These are phyloP conservation scores for Acacia pycnantha DNA, from an alignment of 331 rosid genomes.

Conservation along the genomic window DNA sequence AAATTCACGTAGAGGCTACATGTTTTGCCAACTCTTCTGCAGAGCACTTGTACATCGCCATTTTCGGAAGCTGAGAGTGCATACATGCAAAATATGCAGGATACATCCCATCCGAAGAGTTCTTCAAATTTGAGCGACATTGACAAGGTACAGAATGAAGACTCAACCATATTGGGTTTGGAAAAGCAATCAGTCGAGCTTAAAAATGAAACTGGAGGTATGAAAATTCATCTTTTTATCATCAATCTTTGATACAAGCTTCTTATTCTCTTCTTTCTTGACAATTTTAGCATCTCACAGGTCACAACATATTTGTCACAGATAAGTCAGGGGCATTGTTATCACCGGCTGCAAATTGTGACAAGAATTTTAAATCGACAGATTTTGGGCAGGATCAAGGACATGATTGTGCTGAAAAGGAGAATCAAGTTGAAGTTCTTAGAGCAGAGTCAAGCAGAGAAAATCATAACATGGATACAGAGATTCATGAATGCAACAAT, in stretches of 20 bases:
- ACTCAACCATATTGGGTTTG: constrained; percentile 31
- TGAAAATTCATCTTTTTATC: constrained; percentile 18
- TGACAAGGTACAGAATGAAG: constrained; percentile 28
- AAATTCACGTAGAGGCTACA: constrained; percentile 45
- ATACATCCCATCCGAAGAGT: constrained; percentile 36
- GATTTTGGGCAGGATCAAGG: constrained; percentile 39
- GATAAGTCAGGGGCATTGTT: constrained; percentile 41
- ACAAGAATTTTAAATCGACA: constrained; percentile 32
- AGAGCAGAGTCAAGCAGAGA: constrained; percentile 36
- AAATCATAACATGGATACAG: constrained; percentile 26
- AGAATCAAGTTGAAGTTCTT: constrained; percentile 37
- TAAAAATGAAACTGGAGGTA: constrained; percentile 46
- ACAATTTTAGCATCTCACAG: not conserved
- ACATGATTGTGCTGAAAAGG: constrained; percentile 26
- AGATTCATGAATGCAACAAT: constrained; percentile 34
- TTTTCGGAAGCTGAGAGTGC: constrained; percentile 59
- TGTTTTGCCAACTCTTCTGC: constrained; percentile 50
- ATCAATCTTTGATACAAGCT: not conserved
- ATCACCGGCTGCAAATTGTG: constrained; percentile 36
- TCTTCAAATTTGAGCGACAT: constrained; percentile 49
- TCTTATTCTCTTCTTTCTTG: constrained; percentile 16
- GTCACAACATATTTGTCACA: constrained; percentile 33
- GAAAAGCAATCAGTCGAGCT: constrained; percentile 36
- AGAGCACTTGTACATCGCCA: constrained; percentile 59
- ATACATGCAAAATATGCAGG: constrained; percentile 63